Base-by-base conservation (phyloP, 768 basidiomycete species). In the Melanogaster broomeanus region DNA sequence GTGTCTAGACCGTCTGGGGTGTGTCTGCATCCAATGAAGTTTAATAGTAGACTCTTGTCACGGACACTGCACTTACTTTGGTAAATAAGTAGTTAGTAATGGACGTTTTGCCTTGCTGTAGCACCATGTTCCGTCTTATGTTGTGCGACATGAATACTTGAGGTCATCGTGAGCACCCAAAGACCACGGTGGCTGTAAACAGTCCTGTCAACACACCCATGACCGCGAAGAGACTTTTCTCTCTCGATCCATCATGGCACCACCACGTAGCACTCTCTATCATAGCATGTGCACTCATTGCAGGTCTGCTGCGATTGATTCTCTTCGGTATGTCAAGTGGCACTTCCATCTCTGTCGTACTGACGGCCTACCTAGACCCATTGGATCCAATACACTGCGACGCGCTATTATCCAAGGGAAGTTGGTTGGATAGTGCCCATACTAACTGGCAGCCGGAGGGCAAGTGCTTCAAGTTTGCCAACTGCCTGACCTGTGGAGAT, bases 371-470 rank as follows among this genome's bases (percentile, higher is more conserved):
- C 40, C 35, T 55, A 93, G 93, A 90, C 67, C 79, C 77, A 66
- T 69, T 77, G 7, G 93, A 94, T 67, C 83, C 87, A 13, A 74
- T 80, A 47, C 87, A 83, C 62, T 95, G 93, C 64, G 72, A 79
- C 51, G 78, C 89, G 5, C 68, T 94, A 24, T 66, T 93, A 42
- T 85, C 77, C 42, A 74, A 74, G 35, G 93, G 93, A 25, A 80
- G 78, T 59, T 96, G 93, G 93, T 67, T 93, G 49, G 93, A 93
- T 64, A 65, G 70, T 22, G 69, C 65, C 35, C 77, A 79, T 64
- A 75, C 67, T 53, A 87, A 85, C 61, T 97, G 93, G 93, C 93
- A 97, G 65, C 93, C 93, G 3, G 81, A 91, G 53, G 91, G 93
- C 45, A 52, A 52, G 63, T 56, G 13, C 46, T 47, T n/a, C n/a